Conservation (phyloP, 768 basidiomycete species). For the Mrakia gelida region DNA sequence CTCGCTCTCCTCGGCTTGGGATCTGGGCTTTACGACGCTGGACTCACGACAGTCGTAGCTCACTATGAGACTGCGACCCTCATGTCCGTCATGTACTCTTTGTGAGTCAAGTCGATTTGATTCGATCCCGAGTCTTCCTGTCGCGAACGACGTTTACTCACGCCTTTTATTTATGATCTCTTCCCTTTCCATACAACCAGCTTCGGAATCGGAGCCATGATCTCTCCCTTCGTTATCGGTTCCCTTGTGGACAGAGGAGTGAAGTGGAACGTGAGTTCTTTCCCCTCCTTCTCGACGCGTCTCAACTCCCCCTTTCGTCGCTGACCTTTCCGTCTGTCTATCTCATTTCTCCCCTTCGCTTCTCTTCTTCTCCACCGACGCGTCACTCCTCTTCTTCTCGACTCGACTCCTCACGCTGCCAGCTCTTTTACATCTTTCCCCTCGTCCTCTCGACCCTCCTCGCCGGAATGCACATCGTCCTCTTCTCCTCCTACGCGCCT, state of each 20-base stretch:
- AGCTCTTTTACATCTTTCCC: constrained; percentile 16
- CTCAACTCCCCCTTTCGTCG: neutral
- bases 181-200: neutral
- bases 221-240: constrained; percentile 35
- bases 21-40: constrained; percentile 32
- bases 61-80: constrained; percentile 33
- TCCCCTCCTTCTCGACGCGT: too few species aligned
- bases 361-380: too few species aligned
- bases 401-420: neutral
- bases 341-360: neutral
- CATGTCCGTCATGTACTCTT: constrained; percentile 31
- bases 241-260: constrained; percentile 29
- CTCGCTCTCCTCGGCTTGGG: constrained; percentile 34
- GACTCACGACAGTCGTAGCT: constrained; percentile 30
- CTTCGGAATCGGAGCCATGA: constrained; percentile 31
- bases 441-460: constrained; percentile 29
- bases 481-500: constrained; percentile 30
- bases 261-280: constrained; percentile 26
- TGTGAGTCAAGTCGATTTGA: constrained; percentile 20
- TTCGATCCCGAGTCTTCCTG: too few species aligned
- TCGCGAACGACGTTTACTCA: too few species aligned
- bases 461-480: constrained; percentile 27
- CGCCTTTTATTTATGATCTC: neutral
- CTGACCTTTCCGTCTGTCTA: constrained; percentile 10
- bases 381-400: too few species aligned